phyloP scores from a whole-genome alignment of 257 asterid species.

The Penstemon barbatus region DNA sequence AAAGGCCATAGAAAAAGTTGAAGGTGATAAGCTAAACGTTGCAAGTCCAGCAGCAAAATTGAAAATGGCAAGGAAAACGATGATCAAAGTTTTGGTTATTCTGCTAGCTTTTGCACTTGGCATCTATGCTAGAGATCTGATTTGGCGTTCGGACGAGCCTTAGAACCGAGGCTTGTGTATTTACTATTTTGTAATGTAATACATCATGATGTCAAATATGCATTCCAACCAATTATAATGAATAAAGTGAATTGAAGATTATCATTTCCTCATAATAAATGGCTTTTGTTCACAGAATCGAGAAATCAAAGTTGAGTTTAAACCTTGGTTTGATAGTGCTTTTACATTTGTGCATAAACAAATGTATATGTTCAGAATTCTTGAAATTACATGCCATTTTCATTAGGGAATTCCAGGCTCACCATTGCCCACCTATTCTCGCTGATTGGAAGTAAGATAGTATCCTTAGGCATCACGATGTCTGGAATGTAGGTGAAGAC shows the following conservation, averaged over 20 bases:
- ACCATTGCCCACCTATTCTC: constrained; percentile 44
- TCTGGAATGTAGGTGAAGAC: constrained; percentile 47
- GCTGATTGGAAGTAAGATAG: constrained; percentile 43
- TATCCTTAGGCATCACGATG: constrained; percentile 33
- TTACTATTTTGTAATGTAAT: constrained; percentile 1
- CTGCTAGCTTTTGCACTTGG: constrained; percentile 50
- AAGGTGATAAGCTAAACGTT: constrained; percentile 25
- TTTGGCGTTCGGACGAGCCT: constrained; percentile 30
- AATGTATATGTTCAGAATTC: too few relatives aligned
- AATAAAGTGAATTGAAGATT: constrained; percentile 31
- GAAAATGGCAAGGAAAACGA: constrained; percentile 48
- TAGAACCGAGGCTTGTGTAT: constrained; percentile 23
- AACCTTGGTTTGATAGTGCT: too few relatives aligned
- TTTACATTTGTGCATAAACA: too few relatives aligned
- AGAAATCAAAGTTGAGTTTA: background rate
- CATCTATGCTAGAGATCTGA: constrained; percentile 34
- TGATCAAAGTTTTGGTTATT: constrained; percentile 33
- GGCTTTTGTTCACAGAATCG: background rate
- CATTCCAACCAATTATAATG: constrained; percentile 16
- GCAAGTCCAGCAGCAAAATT: constrained; percentile 35
- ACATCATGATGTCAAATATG: constrained; percentile 14
- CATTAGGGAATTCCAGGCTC: constrained; percentile 42
- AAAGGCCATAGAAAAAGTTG: constrained; percentile 9
- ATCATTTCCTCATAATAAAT: background rate
- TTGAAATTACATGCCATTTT: constrained; percentile 17